Evolutionary conservation across 192 early-diverging fungal genomes (phyloP).

Genomic region (Mortierella antarctica): DNA sequence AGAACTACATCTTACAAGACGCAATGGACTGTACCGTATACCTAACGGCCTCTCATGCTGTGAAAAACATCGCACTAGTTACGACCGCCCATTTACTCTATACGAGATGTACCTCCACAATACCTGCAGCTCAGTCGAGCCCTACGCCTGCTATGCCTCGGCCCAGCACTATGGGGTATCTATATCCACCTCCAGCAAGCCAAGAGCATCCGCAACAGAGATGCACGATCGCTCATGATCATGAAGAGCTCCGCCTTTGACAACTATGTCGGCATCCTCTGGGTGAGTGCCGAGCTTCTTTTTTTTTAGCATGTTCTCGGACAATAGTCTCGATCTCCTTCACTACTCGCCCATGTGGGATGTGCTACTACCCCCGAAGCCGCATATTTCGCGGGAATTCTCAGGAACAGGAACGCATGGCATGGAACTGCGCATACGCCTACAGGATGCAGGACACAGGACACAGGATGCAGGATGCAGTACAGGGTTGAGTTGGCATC

Average conservation of each 20-base stretch:
- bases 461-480: no score
- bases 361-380: no score
- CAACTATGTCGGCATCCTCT: conserved; percentile 50
- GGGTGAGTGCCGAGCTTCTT: conserved; percentile 16
- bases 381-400: no score
- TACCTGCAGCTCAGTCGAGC: conserved; percentile 30
- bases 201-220: conserved; percentile 21
- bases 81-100: conserved; percentile 44
- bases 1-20: no score
- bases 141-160: conserved; percentile 40
- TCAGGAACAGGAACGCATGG: no score
- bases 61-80: conserved; percentile 5
- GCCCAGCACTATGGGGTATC: conserved; percentile 48
- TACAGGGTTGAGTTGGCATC: no score
- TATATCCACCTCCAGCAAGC: conserved; percentile 50
- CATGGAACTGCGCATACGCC: no score
- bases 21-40: no score
- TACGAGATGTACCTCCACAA: conserved; percentile 22
- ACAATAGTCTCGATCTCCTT: neutral
- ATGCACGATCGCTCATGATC: conserved; percentile 39
- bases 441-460: no score
- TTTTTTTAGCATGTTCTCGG: neutral
- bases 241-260: conserved; percentile 52
- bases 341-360: neutral
- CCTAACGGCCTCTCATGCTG: no score